Evolutionary conservation across 148 eudicot species (phyloP), one percentile per base, ranked within the genome.

Genomic region (Euryodendron excelsum): DNA sequence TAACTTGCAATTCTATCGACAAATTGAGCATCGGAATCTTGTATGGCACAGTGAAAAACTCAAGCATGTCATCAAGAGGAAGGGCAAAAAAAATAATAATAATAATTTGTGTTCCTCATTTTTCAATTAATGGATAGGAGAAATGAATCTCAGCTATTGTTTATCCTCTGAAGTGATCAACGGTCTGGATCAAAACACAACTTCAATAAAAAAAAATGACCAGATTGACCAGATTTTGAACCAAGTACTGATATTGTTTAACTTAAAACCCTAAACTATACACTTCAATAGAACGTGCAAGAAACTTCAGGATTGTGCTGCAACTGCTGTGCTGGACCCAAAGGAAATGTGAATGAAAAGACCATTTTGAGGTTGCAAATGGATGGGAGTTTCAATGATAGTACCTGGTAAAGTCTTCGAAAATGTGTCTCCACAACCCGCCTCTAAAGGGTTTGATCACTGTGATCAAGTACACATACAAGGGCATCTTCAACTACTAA

Each of bases 401-500:
- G 53, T 84, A 96, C 99, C 97, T 93, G 98, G 80, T 96, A 96
- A 28, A 96, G 86, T 73, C 99, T 88, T 52, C 97, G 98, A 70
- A 96, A 83, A 80, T 96, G 93, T 44, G 99, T 96, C 91, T 93
- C 99, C 55, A 93, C 95, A 84, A 96, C 99, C 69, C 99, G 91
- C 70, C 99, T 85, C 73, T 92, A 98, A 79, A 96, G 94, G 69
- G 99, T 96, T 78, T 93, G 99, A 89, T 96, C 99, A 75, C 96
- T 84, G 68, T 96, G 99, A 87, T 96, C 99, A 82, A 96, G 93
- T 80, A 96, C 90, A 84, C 98, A 98, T 34, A 96, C 92, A 50
- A 96, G 98, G 73, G 99, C 99, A 85, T 96, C 99, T 87, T 96
- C 99, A 75, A 96, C 99, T 36, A 98, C 98, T 75, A 93, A 79